phyloP scores from a whole-genome alignment of 257 asterid species.

The Jacaranda copaia region DNA sequence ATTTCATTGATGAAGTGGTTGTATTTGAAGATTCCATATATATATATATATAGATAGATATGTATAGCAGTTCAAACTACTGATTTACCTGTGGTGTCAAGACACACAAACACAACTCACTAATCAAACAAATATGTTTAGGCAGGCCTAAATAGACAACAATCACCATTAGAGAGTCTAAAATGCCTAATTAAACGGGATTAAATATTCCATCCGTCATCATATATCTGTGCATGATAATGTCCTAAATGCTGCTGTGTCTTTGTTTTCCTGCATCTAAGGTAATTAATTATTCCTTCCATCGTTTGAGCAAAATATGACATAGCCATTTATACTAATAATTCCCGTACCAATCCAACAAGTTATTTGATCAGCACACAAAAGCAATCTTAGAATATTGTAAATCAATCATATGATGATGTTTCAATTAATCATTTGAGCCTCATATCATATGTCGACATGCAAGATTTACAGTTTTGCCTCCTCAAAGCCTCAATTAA shows the following conservation, averaged over 20 bases:
- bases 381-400: not conserved
- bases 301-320: too few relatives aligned
- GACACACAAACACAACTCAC: not conserved
- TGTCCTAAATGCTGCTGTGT: too few relatives aligned
- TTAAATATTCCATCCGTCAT: too few relatives aligned
- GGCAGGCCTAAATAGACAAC: not conserved
- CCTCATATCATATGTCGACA: not conserved
- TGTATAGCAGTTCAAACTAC: not conserved
- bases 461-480: not conserved
- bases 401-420: too few relatives aligned
- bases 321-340: too few relatives aligned
- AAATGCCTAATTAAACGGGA: too few relatives aligned
- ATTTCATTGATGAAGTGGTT: constrained; percentile 24
- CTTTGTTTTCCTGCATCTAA: not conserved
- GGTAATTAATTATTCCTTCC: not conserved
- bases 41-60: too few relatives aligned
- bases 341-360: not conserved
- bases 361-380: not conserved
- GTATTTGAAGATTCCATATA: constrained; percentile 41
- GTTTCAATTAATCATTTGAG: not conserved
- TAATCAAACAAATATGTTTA: not conserved
- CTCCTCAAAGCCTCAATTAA: not conserved
- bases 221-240: too few relatives aligned
- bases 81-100: constrained; percentile 26
- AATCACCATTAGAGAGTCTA: too few relatives aligned